Percentiles rank a stretch among this genome's conserved stretches.
phyloP scores from a whole-genome alignment of 257 asterid genomes.

The Przewalskia tangutica region DNA sequence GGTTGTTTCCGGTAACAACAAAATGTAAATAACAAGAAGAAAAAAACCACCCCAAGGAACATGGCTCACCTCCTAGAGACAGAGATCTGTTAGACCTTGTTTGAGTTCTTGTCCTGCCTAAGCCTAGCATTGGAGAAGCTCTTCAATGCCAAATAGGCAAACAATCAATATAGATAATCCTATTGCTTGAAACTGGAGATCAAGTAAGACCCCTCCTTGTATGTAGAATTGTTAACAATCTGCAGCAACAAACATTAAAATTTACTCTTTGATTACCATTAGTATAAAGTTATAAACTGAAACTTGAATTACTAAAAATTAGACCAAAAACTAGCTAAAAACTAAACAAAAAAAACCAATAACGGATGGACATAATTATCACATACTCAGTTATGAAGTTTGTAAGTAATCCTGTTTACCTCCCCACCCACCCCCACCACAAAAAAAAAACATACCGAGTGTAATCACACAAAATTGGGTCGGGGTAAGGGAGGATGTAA shows the following conservation, averaged over 20 bases:
- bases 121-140: slow-evolving; percentile 13
- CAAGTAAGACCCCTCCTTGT: not conserved
- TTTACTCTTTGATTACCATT: not conserved
- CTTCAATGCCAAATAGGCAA: slow-evolving; percentile 3
- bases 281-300: not conserved
- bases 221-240: not conserved
- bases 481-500: too few species aligned
- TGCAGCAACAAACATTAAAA: slow-evolving; percentile 4
- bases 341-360: not conserved
- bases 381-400: not conserved
- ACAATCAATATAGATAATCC: not conserved
- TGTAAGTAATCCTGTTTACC: not conserved
- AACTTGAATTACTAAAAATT: not conserved
- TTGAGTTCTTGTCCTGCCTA: slow-evolving; percentile 23
- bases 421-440: not conserved
- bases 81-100: slow-evolving; percentile 21
- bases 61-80: slow-evolving; percentile 48
- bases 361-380: not conserved
- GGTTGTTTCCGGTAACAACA: not conserved
- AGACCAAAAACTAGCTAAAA: not conserved
- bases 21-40: not conserved
- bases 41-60: not conserved
- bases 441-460: too few species aligned
- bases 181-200: not conserved
- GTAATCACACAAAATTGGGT: too few species aligned